These are phyloP conservation scores for Globisporangium abappressorium DNA, from an alignment of 352 stramenopile genomes.

Conservation along the genomic window DNA sequence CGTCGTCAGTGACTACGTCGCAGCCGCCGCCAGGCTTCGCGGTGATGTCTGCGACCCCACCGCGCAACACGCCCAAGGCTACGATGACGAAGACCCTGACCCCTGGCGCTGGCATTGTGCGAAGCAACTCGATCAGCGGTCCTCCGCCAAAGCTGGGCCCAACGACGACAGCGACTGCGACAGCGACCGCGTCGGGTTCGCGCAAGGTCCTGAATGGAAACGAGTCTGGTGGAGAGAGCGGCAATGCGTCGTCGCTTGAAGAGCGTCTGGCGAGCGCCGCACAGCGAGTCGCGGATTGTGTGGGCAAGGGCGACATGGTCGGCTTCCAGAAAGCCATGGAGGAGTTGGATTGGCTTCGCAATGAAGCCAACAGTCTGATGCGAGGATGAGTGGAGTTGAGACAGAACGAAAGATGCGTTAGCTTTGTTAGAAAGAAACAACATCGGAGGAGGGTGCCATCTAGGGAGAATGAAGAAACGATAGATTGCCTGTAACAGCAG, in stretches of 20 bases:
- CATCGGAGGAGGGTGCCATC: neutral
- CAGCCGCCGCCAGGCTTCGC: conserved; percentile 50
- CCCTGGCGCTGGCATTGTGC: conserved; percentile 54
- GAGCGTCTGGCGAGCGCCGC: conserved; percentile 63
- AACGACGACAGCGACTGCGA: conserved; percentile 7
- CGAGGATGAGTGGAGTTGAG: conserved; percentile 32
- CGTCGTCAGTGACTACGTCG: conserved; percentile 17
- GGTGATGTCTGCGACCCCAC: conserved; percentile 30
- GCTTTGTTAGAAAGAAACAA: conserved; percentile 7
- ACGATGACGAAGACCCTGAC: conserved; percentile 47
- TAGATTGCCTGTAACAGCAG: neutral
- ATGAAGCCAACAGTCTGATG: conserved; percentile 76
- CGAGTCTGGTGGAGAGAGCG: conserved; percentile 17
- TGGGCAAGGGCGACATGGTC: conserved; percentile 75
- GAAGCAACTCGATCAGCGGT: conserved; percentile 33
- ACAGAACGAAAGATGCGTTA: neutral
- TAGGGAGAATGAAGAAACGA: neutral
- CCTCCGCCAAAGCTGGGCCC: conserved; percentile 29
- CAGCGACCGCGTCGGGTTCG: conserved; percentile 3
- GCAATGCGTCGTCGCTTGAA: conserved; percentile 31
- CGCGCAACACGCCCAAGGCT: conserved; percentile 49
- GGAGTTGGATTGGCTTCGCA: conserved; percentile 74
- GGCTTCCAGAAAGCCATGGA: conserved; percentile 82
- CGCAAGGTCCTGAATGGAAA: conserved; percentile 24
- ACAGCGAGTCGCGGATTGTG: conserved; percentile 70